Evolutionary conservation across 192 early-diverging fungal species (phyloP).

Genomic region (Mortierella hygrophila): DNA sequence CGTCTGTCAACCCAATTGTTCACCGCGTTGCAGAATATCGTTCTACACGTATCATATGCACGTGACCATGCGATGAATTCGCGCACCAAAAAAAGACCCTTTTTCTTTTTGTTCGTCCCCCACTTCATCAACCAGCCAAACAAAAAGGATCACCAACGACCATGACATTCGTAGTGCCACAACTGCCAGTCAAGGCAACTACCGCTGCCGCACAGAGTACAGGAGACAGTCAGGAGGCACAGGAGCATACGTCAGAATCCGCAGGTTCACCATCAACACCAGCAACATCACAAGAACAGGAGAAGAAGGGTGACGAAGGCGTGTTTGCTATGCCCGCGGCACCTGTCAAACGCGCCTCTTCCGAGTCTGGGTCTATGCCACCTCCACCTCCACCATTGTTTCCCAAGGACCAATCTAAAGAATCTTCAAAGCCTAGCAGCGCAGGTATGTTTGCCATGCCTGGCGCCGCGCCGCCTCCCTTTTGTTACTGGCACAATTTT

Average conservation of each 20-base stretch:
- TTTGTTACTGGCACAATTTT: background rate
- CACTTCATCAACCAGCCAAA: background rate
- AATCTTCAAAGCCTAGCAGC: background rate
- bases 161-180: conserved; percentile 47
- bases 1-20: too few relatives aligned
- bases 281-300: background rate
- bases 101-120: too few relatives aligned
- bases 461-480: too few relatives aligned
- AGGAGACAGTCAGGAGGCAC: background rate
- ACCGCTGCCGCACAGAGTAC: background rate
- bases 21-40: too few relatives aligned
- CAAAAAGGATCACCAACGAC: background rate
- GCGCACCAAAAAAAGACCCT: too few relatives aligned
- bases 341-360: conserved; percentile 9
- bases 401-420: conserved; percentile 24
- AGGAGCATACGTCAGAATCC: background rate
- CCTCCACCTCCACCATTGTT: conserved; percentile 35
- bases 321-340: conserved; percentile 26
- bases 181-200: conserved; percentile 22
- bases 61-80: too few relatives aligned
- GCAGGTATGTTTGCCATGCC: background rate
- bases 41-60: too few relatives aligned
- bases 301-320: background rate
- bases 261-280: background rate
- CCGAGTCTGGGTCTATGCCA: conserved; percentile 14